phyloP scores from a whole-genome alignment of 2,329 filamentous ascomycete genomes.

The Colletotrichum sp. region DNA sequence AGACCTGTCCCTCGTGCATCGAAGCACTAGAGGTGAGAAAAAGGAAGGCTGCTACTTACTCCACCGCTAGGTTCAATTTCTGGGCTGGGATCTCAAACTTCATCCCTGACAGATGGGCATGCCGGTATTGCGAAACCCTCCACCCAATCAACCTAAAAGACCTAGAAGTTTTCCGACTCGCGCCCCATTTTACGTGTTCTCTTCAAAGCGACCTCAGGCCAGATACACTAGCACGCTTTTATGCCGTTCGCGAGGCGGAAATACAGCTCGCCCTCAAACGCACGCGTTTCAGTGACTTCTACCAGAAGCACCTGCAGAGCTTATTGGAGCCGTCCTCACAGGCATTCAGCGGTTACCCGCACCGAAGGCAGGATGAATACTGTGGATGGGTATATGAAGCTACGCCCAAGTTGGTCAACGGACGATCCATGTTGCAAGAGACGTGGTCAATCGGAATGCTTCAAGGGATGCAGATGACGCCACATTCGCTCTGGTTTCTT shows the following conservation, averaged over 20 bases:
- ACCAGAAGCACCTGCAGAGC: not conserved
- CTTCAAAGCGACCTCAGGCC: not conserved
- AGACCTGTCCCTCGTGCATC: not conserved
- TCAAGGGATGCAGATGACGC: not conserved
- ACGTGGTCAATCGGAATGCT: not conserved
- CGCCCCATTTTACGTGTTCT: not conserved
- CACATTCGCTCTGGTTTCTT: not conserved
- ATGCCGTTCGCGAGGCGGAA: not conserved
- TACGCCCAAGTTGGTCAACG: not conserved
- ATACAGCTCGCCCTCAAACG: not conserved
- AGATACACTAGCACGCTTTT: not conserved
- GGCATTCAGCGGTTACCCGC: not conserved
- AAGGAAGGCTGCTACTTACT: not conserved
- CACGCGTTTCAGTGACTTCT: not conserved
- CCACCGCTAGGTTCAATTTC: not conserved
- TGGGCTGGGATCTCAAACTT: not conserved
- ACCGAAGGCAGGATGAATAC: not conserved
- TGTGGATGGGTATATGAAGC: not conserved
- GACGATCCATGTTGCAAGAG: not conserved
- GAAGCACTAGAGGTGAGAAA: not conserved
- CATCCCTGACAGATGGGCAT: not conserved
- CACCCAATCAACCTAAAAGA: not conserved
- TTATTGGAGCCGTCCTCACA: not conserved
- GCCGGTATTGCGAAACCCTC: accelerated
- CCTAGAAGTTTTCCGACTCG: not conserved